Conservation (phyloP, 1,284 basidiomycete species). For the Cutaneotrichosporon cutaneum region DNA sequence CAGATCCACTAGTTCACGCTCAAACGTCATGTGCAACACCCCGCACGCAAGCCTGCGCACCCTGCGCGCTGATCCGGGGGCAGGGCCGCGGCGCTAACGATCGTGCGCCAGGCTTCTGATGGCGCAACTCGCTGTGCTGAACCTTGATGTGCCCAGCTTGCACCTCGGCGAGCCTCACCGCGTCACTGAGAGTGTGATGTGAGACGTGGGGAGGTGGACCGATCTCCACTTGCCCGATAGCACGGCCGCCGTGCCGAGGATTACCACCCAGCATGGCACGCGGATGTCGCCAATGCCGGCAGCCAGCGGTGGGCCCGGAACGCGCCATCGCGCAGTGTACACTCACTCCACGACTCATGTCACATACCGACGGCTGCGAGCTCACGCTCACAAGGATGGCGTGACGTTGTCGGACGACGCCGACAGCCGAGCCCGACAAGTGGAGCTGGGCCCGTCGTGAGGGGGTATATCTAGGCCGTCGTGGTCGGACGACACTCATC, state of each 20-base stretch:
- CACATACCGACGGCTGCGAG: neutral
- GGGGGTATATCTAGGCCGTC: neutral
- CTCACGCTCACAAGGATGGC: neutral
- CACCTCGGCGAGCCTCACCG: too few relatives aligned
- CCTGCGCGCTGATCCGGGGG: neutral
- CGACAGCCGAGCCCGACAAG: neutral
- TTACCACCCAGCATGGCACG: too few relatives aligned
- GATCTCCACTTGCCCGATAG: too few relatives aligned
- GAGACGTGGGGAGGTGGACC: too few relatives aligned
- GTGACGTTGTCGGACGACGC: constrained; percentile 1
- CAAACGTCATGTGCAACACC: constrained; percentile 1
- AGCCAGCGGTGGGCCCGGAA: too few relatives aligned
- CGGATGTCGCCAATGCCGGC: too few relatives aligned
- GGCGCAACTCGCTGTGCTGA: neutral
- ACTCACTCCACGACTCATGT: too few relatives aligned
- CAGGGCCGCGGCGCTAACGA: neutral
- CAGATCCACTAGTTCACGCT: neutral
- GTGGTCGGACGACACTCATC: neutral
- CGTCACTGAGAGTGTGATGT: too few relatives aligned
- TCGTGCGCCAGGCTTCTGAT: neutral
- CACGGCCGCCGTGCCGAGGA: too few relatives aligned
- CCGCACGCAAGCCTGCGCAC: neutral
- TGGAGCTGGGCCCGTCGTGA: neutral
- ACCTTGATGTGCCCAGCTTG: too few relatives aligned
- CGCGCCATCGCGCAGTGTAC: too few relatives aligned